These are phyloP conservation scores for Grosmannia huntii DNA, from an alignment of 2,329 filamentous ascomycete species.

Conservation along the genomic window DNA sequence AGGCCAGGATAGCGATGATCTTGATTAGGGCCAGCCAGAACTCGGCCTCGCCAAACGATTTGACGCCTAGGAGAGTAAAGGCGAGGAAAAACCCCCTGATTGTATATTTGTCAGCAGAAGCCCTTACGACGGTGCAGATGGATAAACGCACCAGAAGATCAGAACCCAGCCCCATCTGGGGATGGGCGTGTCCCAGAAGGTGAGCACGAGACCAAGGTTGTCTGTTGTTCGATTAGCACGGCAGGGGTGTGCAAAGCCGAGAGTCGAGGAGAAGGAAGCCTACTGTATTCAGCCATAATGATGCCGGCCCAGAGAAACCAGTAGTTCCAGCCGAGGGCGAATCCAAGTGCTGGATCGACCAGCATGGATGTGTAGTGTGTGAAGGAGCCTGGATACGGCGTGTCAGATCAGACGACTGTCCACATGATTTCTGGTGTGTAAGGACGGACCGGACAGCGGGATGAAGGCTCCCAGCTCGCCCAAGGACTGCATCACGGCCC, in stretches of 20 bases:
- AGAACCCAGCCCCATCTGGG: conserved; percentile 36
- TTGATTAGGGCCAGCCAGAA: conserved; percentile 31
- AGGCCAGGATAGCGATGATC: conserved; percentile 19
- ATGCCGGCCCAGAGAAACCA: background rate
- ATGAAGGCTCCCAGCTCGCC: conserved; percentile 1
- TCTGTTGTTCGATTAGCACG: background rate
- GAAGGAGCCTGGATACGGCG: background rate
- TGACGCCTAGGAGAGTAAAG: conserved; percentile 28
- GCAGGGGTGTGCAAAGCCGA: background rate
- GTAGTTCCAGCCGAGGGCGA: background rate
- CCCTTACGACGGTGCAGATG: background rate
- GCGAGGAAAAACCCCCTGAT: conserved; percentile 24
- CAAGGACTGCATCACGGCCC: conserved; percentile 1
- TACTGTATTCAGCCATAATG: conserved; percentile 1
- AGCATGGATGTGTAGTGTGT: background rate
- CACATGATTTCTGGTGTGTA: too few relatives aligned
- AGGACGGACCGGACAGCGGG: background rate
- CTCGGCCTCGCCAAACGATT: conserved; percentile 29
- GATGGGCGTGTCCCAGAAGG: conserved; percentile 31
- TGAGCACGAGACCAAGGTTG: conserved; percentile 24
- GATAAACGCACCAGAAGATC: background rate
- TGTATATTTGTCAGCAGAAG: conserved; percentile 19
- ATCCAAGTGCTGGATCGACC: background rate
- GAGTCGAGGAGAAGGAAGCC: background rate
- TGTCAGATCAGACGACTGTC: background rate